Conservation (phyloP, 768 basidiomycete genomes). For the Hypholoma fasciculare region DNA sequence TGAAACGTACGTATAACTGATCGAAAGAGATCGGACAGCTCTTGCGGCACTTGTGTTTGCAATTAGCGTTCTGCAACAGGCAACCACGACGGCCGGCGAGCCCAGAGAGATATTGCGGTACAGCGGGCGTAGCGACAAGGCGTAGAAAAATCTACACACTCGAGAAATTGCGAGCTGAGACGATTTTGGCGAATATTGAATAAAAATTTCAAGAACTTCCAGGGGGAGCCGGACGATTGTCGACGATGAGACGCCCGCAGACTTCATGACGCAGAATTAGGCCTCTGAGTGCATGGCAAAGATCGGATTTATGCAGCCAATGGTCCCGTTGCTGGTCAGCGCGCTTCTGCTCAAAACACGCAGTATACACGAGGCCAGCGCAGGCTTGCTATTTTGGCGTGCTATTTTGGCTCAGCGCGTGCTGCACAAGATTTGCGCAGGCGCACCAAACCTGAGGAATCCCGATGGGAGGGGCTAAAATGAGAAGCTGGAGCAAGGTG, state of each 20-base stretch:
- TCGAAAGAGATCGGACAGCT: constrained; percentile 29
- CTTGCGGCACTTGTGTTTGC: constrained; percentile 25
- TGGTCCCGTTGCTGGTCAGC: neutral
- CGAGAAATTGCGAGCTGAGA: constrained; percentile 30
- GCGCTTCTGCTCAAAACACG: constrained; percentile 7
- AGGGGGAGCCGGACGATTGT: constrained; percentile 29
- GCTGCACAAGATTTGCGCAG: neutral
- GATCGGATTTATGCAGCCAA: neutral
- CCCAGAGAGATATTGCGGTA: constrained; percentile 33
- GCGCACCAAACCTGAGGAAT: neutral
- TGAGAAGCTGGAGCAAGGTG: neutral
- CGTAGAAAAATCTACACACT: constrained; percentile 33
- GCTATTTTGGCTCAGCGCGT: no score
- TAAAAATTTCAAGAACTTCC: constrained; percentile 35
- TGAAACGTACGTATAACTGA: constrained; percentile 33
- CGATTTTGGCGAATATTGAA: constrained; percentile 25
- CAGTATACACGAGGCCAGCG: constrained; percentile 18
- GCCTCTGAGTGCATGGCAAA: constrained; percentile 13
- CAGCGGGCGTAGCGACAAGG: constrained; percentile 30
- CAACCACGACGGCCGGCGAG: constrained; percentile 27
- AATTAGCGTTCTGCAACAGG: constrained; percentile 33
- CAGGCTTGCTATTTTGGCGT: neutral
- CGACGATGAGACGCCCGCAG: constrained; percentile 12
- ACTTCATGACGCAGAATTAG: constrained; percentile 16
- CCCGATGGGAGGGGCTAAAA: neutral